Base-by-base conservation (phyloP, 2,329 filamentous ascomycete genomes). In the Plenodomus biglobosus region DNA sequence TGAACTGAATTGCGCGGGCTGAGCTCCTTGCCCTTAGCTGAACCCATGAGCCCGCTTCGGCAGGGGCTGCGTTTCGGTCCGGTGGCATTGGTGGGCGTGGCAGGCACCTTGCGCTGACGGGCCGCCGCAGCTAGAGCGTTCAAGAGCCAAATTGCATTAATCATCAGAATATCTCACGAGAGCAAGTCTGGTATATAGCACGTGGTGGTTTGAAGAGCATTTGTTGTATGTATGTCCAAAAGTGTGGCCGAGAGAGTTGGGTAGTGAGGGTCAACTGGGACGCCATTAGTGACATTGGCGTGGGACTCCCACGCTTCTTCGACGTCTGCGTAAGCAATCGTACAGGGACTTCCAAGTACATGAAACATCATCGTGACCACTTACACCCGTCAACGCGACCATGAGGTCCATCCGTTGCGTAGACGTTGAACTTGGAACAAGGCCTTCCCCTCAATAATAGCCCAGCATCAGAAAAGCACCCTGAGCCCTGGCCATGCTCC, bases 381-480 rank as follows among this genome's bases (percentile, higher is more conserved):
- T 32, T 15, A 32, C 13, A 32, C 13, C 27, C 8, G 27, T 15
- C 27, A 32, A 15, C 13, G 13, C 6, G 13, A 15, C 27, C 27
- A 32, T 15, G 15, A 6, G 27, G 8, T 32, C 6, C 27, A 10
- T 32, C 11, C 27, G 11, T 32, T 32, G 27, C 27, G 8, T 32
- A 32, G 27, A 32, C 27, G 15, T 32, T 15, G 3, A 3, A 32
- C 27, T 11, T 32, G 3, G 27, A 32, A 32, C 15, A 32, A 32
- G 7, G 27, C 27, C 27, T 8, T 32, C 15, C 27, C 7, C 13
- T 15, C 27, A 32, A 11, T 32, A 15, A 32, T 11, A 32, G 6
- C 15, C 27, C 27, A 32, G 27, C 27, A 32, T 44, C 35, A 40
- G 42, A 44, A 51, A 56, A 59, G 56, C 53, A 46, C 27, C 16